Evolutionary conservation across 257 asterid species (phyloP).

Genomic region (Catharanthus roseus): DNA sequence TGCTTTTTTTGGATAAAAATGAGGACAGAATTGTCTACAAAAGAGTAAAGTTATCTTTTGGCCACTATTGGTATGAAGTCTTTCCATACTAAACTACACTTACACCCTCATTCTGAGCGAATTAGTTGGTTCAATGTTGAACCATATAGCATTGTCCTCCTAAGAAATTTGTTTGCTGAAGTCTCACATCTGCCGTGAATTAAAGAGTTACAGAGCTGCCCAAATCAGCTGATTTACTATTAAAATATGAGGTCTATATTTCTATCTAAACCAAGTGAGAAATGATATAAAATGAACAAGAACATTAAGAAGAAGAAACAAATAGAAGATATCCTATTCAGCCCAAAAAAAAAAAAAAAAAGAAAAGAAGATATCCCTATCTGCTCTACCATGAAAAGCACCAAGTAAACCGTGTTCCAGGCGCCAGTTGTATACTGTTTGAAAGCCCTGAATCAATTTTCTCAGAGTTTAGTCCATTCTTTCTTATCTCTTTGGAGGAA

Average conservation of each 20-base stretch:
- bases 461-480: not conserved
- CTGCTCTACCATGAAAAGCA: constrained; percentile 6
- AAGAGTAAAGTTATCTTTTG: no score
- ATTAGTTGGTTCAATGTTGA: no score
- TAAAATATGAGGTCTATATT: not conserved
- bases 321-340: no score
- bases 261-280: not conserved
- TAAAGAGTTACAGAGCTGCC: not conserved
- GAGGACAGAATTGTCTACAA: no score
- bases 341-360: not conserved
- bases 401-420: not conserved
- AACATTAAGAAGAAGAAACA: no score
- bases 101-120: no score
- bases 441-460: not conserved
- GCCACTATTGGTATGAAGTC: no score
- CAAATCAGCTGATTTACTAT: not conserved
- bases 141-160: no score
- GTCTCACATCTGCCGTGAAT: not conserved
- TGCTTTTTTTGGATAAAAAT: no score
- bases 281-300: not conserved
- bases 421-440: not conserved
- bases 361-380: no score
- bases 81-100: no score
- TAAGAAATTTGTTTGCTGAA: not conserved
- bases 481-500: not conserved